Percentiles rank a stretch among this genome's conserved stretches.
phyloP scores from a whole-genome alignment of 352 stramenopile species.

The Globisporangium nodosum region DNA sequence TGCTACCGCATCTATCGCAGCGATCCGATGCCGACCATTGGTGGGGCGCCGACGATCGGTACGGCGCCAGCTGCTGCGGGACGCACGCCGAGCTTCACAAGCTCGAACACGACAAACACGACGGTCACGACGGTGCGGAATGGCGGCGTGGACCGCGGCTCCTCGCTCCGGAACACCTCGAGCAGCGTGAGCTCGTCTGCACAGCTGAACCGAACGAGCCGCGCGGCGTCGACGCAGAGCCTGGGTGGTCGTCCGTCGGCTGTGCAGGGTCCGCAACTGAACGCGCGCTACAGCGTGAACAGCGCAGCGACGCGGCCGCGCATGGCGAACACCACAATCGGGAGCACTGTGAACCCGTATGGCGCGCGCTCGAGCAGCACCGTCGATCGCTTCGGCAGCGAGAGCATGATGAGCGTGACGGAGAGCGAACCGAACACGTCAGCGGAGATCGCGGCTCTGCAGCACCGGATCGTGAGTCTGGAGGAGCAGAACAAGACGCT shows the following conservation, averaged over 20 bases:
- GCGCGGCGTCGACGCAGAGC: constrained; percentile 47
- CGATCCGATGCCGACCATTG: constrained; percentile 37
- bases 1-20: constrained; percentile 65
- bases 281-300: constrained; percentile 45
- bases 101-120: constrained; percentile 8
- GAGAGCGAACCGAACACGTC: constrained; percentile 37
- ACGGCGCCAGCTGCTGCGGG: constrained; percentile 10
- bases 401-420: constrained; percentile 49
- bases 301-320: constrained; percentile 20
- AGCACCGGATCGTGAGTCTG: constrained; percentile 48
- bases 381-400: constrained; percentile 32
- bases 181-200: constrained; percentile 10
- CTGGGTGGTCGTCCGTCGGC: constrained; percentile 38
- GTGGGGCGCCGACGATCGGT: constrained; percentile 1
- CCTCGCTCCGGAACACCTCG: constrained; percentile 8
- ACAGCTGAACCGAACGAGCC: constrained; percentile 18
- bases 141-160: constrained; percentile 6
- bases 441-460: constrained; percentile 41
- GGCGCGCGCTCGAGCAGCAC: constrained; percentile 23
- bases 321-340: background rate
- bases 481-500: constrained; percentile 77
- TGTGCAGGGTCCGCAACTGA: constrained; percentile 35
- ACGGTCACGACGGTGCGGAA: constrained; percentile 5
- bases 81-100: constrained; percentile 17
- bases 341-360: constrained; percentile 2